Conservation (phyloP, 768 basidiomycete genomes). For the Mycena leptocephala region DNA sequence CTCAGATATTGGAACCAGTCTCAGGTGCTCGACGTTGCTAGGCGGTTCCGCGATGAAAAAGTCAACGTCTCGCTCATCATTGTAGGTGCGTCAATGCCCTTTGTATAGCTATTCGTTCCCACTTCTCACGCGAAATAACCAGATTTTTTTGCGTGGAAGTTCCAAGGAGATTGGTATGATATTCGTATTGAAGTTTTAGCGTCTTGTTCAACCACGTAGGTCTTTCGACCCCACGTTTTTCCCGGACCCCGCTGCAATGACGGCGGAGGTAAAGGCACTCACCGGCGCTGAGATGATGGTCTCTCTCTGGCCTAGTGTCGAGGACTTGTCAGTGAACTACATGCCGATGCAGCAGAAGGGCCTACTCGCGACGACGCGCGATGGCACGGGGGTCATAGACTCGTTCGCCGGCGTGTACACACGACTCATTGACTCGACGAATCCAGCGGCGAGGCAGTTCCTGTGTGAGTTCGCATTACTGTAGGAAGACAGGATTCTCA, state of each 20-base stretch:
- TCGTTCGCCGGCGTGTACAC: constrained; percentile 56
- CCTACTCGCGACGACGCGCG: constrained; percentile 52
- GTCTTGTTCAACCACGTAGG: constrained; percentile 34
- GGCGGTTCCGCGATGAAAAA: constrained; percentile 53
- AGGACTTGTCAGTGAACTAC: constrained; percentile 54
- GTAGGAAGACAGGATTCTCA: too few species aligned
- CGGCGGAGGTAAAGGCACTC: constrained; percentile 49
- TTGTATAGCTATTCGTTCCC: not conserved
- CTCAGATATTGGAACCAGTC: constrained; percentile 56
- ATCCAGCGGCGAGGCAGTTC: constrained; percentile 55
- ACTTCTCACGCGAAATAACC: not conserved
- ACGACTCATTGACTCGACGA: constrained; percentile 53
- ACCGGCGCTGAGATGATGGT: constrained; percentile 59
- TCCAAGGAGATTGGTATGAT: constrained; percentile 54
- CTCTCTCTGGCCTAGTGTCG: constrained; percentile 57
- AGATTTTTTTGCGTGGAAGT: constrained; percentile 58
- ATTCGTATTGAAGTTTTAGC: not conserved
- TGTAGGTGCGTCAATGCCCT: constrained; percentile 42
- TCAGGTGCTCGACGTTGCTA: constrained; percentile 52
- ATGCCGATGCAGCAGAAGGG: constrained; percentile 48
- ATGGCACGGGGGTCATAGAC: constrained; percentile 53
- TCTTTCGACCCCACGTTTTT: constrained; percentile 54
- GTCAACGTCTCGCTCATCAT: constrained; percentile 56
- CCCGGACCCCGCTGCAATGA: constrained; percentile 54
- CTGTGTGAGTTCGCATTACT: constrained; percentile 44